phyloP scores from a whole-genome alignment of 129 eudicot species.

The Saussurea involucrata region DNA sequence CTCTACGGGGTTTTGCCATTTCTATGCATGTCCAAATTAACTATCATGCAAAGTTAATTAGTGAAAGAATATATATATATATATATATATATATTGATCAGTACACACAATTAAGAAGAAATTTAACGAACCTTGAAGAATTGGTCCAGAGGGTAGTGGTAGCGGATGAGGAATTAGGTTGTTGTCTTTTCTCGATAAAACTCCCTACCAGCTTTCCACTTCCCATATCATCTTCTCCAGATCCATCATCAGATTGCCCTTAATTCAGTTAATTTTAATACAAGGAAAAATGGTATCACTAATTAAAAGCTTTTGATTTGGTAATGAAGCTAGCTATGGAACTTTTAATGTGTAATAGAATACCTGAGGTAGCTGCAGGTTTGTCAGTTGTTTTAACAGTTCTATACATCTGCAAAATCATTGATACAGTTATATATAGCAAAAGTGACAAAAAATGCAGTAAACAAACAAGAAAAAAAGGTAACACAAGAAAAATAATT shows the following conservation, averaged over 20 bases:
- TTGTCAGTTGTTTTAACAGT: conserved; percentile 67
- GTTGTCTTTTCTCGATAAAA: too few relatives aligned
- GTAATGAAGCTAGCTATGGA: neutral
- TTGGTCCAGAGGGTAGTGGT: conserved; percentile 48
- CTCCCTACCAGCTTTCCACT: conserved; percentile 29
- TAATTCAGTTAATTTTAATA: neutral
- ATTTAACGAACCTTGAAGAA: conserved; percentile 58
- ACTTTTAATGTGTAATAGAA: neutral
- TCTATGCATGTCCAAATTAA: conserved; percentile 19
- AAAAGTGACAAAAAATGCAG: neutral
- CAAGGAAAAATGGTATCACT: too few relatives aligned
- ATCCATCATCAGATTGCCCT: conserved; percentile 68
- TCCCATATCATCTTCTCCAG: conserved; percentile 63
- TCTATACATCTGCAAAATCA: conserved; percentile 56
- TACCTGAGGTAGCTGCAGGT: conserved; percentile 70
- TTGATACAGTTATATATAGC: neutral
- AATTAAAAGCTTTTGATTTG: too few relatives aligned
- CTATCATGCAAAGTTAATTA: conserved; percentile 41
- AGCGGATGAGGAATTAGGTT: conserved; percentile 30
- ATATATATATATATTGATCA: neutral
- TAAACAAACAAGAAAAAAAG: neutral
- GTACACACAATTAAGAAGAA: neutral
- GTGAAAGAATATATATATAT: neutral
- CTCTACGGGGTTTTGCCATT: conserved; percentile 20
- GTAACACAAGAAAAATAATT: neutral